Conservation (phyloP, 164 flowering plant genomes). For the Vitis cinerea region DNA sequence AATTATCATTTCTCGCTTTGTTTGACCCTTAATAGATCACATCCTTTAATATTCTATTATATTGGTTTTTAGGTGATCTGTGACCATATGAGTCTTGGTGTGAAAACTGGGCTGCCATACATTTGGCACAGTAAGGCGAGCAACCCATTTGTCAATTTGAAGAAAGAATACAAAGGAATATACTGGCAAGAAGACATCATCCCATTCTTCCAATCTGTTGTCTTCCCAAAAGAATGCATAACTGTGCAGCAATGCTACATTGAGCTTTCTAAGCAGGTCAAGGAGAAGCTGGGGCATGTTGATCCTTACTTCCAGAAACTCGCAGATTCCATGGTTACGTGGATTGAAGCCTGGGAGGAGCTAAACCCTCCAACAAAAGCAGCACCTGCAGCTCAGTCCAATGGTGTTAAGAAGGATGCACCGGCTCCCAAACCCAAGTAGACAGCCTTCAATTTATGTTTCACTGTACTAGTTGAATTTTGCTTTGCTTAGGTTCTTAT, state of each 20-base stretch:
- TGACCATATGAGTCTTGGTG: slow-evolving; percentile 52
- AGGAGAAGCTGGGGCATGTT: slow-evolving; percentile 41
- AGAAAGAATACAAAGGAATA: slow-evolving; percentile 51
- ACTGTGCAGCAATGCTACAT: slow-evolving; percentile 50
- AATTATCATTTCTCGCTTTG: no score
- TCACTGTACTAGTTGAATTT: not conserved
- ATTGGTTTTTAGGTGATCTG: slow-evolving; percentile 41
- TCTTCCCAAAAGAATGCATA: slow-evolving; percentile 44
- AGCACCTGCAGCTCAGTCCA: slow-evolving; percentile 5
- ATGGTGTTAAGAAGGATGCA: slow-evolving; percentile 5
- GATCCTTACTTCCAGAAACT: slow-evolving; percentile 53
- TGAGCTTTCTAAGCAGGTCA: slow-evolving; percentile 45
- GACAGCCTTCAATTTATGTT: not conserved
- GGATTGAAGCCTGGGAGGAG: slow-evolving; percentile 64
- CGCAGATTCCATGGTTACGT: slow-evolving; percentile 54
- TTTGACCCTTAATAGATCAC: not conserved
- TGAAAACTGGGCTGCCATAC: slow-evolving; percentile 51
- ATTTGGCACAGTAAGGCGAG: slow-evolving; percentile 64
- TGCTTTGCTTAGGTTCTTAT: not conserved
- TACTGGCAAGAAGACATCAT: slow-evolving; percentile 57
- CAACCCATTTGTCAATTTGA: slow-evolving; percentile 62
- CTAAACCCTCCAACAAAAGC: slow-evolving; percentile 28
- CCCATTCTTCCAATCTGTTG: slow-evolving; percentile 55
- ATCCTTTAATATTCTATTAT: not conserved
- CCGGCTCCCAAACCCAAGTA: slow-evolving; percentile 18